Percentiles rank a stretch among this genome's conserved stretches.
These are phyloP conservation scores for Mercurialis annua DNA, from an alignment of 345 rosid species.

Conservation along the genomic window DNA sequence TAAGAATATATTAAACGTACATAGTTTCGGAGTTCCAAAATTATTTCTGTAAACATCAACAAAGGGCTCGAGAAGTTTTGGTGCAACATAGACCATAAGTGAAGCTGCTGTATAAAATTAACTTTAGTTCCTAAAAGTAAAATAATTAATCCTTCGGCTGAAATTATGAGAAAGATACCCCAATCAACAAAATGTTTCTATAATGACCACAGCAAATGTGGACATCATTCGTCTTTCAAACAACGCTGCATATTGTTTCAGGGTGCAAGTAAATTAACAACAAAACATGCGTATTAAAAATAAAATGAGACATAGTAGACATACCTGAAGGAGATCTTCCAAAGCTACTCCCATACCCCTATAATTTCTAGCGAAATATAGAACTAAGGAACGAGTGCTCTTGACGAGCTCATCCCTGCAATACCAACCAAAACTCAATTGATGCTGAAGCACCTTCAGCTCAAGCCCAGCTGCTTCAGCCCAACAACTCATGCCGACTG, in stretches of 20 bases:
- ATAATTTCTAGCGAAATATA: conserved; percentile 72
- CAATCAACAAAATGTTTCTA: background rate
- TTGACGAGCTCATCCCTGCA: conserved; percentile 73
- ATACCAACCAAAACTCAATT: conserved; percentile 64
- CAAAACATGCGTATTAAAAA: background rate
- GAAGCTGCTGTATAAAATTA: background rate
- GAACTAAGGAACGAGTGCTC: conserved; percentile 60
- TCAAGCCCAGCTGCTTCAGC: conserved; percentile 76
- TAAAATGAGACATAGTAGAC: conserved; percentile 6
- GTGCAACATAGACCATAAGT: no score
- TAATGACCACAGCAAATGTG: background rate
- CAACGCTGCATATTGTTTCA: background rate
- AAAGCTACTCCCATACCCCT: conserved; percentile 60
- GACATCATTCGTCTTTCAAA: background rate
- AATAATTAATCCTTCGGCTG: background rate
- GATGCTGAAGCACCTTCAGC: conserved; percentile 53
- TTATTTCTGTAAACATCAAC: no score
- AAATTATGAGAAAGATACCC: background rate
- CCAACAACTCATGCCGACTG: conserved; percentile 62
- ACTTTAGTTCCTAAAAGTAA: background rate
- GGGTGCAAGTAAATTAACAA: background rate
- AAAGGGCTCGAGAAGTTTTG: no score
- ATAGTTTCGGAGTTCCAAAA: no score
- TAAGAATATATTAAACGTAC: no score
- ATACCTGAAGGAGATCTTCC: conserved; percentile 76